Evolutionary conservation across 768 basidiomycete species (phyloP), one percentile per base, ranked within the genome.

Genomic region (Piloderma croceum): DNA sequence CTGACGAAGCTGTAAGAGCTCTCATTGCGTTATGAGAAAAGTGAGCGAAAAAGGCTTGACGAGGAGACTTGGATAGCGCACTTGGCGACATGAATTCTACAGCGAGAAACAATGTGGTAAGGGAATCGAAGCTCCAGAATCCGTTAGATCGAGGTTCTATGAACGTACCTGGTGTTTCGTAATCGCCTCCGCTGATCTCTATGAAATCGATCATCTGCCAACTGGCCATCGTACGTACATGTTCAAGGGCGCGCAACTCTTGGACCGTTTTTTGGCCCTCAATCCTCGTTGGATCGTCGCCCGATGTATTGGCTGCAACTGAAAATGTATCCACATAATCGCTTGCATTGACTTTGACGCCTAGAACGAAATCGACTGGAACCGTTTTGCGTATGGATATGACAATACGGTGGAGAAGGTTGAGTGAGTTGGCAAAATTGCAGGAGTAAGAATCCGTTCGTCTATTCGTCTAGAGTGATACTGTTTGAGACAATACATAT

Each of bases 151-250:
- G n/a, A 23, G 20, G 15, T 11, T 39, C 17, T 12, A 10, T 17
- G 15, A 3, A 50, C 69, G 13, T 49, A 83, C 89, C 76, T 49
- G 85, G 83, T 13, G 70, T 75, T 52, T 90, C 86, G 49, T 93
- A 94, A 54, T 83, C 81, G 1, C 90, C 90, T 2, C 90, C 90
- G 41, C 83, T 88, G 44, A 94, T 76, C 59, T 94, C 90, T 37
- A 94, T 77, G 52, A 90, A 84, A 57, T 94, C 90, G 4, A 93
- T 52, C 13, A 64, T 61, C 1, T 71, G 70, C 79, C 87, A 88
- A 27, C 58, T 55, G 0, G 81, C 74, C 21, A 91, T 76, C 27
- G 69, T 56, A 13, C 62, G 58, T 10, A 90, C 64, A 51, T 91
- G 81, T 17, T 69, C 59, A 3, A 90, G 59, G 1, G 81, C 81